phyloP scores from a whole-genome alignment of 1,284 basidiomycete genomes.

The Papiliotrema laurentii region DNA sequence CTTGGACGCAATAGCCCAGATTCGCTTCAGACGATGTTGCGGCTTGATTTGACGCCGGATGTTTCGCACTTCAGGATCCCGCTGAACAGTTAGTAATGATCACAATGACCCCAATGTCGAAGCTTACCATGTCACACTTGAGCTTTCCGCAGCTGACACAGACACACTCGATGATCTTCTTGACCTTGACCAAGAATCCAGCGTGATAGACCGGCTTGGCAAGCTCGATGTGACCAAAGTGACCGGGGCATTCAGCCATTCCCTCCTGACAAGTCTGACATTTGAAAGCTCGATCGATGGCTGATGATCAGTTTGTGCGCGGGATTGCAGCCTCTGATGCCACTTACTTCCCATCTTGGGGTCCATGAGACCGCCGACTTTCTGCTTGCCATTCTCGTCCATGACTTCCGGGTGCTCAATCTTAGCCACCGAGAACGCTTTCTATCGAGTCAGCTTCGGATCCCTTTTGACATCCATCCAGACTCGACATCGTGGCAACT shows the following conservation, averaged over 20 bases:
- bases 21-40: slow-evolving; percentile 79
- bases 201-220: slow-evolving; percentile 95
- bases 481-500: too few relatives aligned
- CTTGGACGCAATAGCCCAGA: slow-evolving; percentile 62
- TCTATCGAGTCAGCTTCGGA: slow-evolving; percentile 53
- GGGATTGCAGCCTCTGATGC: slow-evolving; percentile 11
- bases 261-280: slow-evolving; percentile 99
- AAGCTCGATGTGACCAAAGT: slow-evolving; percentile 98
- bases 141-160: slow-evolving; percentile 98
- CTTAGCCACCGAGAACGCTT: slow-evolving; percentile 96
- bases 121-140: slow-evolving; percentile 94
- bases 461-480: too few relatives aligned
- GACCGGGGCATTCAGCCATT: slow-evolving; percentile 96
- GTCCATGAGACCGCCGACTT: slow-evolving; percentile 92
- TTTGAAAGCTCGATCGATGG: slow-evolving; percentile 98
- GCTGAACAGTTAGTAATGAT: too few relatives aligned
- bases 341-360: slow-evolving; percentile 81
- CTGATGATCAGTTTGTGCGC: slow-evolving; percentile 24
- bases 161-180: slow-evolving; percentile 98
- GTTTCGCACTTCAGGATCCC: slow-evolving; percentile 74
- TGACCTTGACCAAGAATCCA: slow-evolving; percentile 98
- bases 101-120: too few relatives aligned
- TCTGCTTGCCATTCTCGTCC: slow-evolving; percentile 87
- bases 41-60: slow-evolving; percentile 80
- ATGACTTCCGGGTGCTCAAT: slow-evolving; percentile 98